Evolutionary conservation across 2,329 filamentous ascomycete species (phyloP), one percentile per base, ranked within the genome.

Genomic region (Phialemonium atrogriseum): DNA sequence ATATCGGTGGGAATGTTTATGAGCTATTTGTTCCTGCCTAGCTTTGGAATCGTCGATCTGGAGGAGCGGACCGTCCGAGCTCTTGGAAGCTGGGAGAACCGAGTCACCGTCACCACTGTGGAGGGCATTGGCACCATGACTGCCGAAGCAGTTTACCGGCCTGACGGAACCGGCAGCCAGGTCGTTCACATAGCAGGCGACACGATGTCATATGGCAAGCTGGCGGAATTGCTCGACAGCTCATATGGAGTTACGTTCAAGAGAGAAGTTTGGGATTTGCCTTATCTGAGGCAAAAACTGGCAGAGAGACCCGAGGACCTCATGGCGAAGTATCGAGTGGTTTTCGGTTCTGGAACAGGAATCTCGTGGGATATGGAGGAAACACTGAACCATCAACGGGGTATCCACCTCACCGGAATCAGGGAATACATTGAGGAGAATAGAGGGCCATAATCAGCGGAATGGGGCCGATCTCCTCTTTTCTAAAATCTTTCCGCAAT

Each of bases 1-100:
- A 60, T 84, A 1, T 77, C 71, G n/a, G 80, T 76, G 10, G 80
- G 80, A 0, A 60, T 85, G 39, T 85, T 84, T 44, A 80, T 73
- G 57, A 78, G 70, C 41, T 85, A 84, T 45, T 45, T 85, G 12
- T 84, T 85, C 44, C 63, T 76, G 36, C 47, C 56, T 2, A 65
- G 51, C 2, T 84, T 81, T 54, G 79, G 77, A 0, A 64, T 82
- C 5, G 73, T 84, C 0, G 68, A 77, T 43, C 38, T 68, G 1
- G 34, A 43, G 2, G 22, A 40, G 5, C 42, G 53, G 4, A 59
- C 46, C 2, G 61, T 77, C 2, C 58, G 68, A 8, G 77, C 66
- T 0, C 53, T 85, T 10, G 72, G 77, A 0, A 54, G 64, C 19
- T 83, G 76, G 77, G 68, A 73, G 7, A 77, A 71, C 37, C 49